A percentile compares a stretch with the other conserved stretches of the same genome.
Evolutionary conservation across 2,329 filamentous ascomycete genomes (phyloP).

Genomic region (Lecanicillium sp.): DNA sequence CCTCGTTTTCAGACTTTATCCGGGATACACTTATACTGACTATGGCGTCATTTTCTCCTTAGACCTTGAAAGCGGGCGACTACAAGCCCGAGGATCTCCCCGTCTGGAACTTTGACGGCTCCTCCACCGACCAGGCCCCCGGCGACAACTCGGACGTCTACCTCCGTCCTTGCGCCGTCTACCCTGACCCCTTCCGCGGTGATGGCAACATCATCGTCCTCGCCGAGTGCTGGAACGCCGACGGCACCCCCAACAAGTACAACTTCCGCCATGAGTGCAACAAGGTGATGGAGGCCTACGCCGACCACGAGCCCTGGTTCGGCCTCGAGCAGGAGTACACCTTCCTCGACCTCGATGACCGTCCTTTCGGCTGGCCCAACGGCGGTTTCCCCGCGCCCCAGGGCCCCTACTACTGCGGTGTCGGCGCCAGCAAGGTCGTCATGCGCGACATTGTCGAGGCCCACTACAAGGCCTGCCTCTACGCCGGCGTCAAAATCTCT

Average conservation of each 20-base stretch:
- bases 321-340: constrained; percentile 97
- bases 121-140: constrained; percentile 84
- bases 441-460: constrained; percentile 93
- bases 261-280: constrained; percentile 92
- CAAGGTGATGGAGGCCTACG: constrained; percentile 83
- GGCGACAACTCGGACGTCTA: constrained; percentile 97
- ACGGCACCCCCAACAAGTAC: constrained; percentile 95
- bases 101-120: constrained; percentile 59
- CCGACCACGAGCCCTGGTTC: constrained; percentile 86
- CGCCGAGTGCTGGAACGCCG: constrained; percentile 87
- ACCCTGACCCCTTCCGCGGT: constrained; percentile 84
- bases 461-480: constrained; percentile 60
- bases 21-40: not conserved
- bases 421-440: constrained; percentile 93
- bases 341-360: constrained; percentile 65
- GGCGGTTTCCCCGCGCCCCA: constrained; percentile 78
- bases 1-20: too few relatives aligned
- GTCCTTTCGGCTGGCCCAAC: constrained; percentile 68
- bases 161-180: constrained; percentile 83
- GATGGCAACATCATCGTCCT: constrained; percentile 91
- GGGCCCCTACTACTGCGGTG: constrained; percentile 64
- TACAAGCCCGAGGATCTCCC: constrained; percentile 46
- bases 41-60: constrained; percentile 4
- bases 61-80: constrained; percentile 44
- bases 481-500: constrained; percentile 85